phyloP scores from a whole-genome alignment of 306 rosid genomes.

The Urtica urens region DNA sequence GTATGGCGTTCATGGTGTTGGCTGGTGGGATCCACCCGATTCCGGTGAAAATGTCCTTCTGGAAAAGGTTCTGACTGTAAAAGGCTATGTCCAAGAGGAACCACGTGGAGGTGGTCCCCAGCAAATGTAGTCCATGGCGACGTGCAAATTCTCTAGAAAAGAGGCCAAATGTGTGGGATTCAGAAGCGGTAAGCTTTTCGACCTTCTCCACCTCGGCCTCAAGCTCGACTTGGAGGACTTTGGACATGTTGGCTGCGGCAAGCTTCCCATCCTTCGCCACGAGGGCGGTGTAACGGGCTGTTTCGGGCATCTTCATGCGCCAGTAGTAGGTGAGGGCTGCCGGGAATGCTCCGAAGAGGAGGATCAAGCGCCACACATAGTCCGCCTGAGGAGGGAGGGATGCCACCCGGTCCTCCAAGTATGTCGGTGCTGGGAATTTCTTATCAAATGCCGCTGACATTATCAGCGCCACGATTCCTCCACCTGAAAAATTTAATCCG shows the following conservation, averaged over 20 bases:
- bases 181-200: neutral
- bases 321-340: constrained; percentile 74
- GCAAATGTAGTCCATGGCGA: constrained; percentile 61
- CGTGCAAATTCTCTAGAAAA: constrained; percentile 42
- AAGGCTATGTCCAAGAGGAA: constrained; percentile 78
- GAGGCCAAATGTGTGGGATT: constrained; percentile 35
- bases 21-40: constrained; percentile 74
- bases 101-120: constrained; percentile 73
- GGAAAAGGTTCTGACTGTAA: constrained; percentile 86
- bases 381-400: constrained; percentile 51
- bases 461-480: constrained; percentile 59
- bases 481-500: too few species aligned
- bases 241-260: constrained; percentile 74
- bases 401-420: neutral
- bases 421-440: constrained; percentile 36
- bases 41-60: constrained; percentile 67
- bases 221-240: constrained; percentile 52
- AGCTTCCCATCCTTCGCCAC: constrained; percentile 60
- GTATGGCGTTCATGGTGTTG: constrained; percentile 51
- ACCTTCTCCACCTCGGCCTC: constrained; percentile 44
- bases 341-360: constrained; percentile 63
- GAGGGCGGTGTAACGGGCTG: constrained; percentile 84
- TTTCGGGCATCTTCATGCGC: constrained; percentile 95
- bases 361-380: constrained; percentile 64
- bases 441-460: constrained; percentile 44